Evolutionary conservation across 2,329 filamentous ascomycete species (phyloP), one percentile per base, ranked within the genome.

Genomic region (Raffaelea deltoideospora): DNA sequence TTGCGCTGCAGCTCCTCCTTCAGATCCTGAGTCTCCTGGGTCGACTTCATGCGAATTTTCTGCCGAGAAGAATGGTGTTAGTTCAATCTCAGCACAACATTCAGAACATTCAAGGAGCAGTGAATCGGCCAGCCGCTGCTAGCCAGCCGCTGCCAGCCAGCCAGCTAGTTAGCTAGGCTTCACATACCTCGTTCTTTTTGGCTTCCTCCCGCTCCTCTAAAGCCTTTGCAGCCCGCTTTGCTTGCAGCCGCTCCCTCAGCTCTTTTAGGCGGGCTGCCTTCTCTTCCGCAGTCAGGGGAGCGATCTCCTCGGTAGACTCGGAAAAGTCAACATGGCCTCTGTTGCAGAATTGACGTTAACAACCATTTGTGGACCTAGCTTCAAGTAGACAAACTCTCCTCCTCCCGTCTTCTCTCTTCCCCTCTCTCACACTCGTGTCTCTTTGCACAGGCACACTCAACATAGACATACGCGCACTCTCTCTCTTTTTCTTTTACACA

Each of bases 251-350:
- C 48, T 75, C 67, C 23, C 76, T 72, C 32, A 95, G 67, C 48
- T 90, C 82, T 23, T 73, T 66, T 4, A 98, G 68, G 48, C 71
- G 79, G n/a, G 73, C 68, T 52, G 78, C 77, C 65, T 90, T 95
- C 61, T 98, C 79, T 42, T 92, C 87, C 46, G 88, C 86, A 0
- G 87, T 95, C 50, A 98, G 62, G 1, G 88, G 84, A 3, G 82
- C 79, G 47, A 98, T 77, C 53, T 92, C 86, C 50, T 96, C 88
- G 4, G 83, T 88, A 0, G 87, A 95, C 55, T 98, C 86, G 17
- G 81, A 72, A 54, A 98, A 98, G 57, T 95, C 81, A 33, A 77
- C 74, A 57, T 98, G 90, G 34, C 84, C 81, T 9, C 76, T 82
- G 33, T 18, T n/a, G 3, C 10, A 7, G 14, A 4, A 13, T 24